Conservation (phyloP, 2,329 filamentous ascomycete genomes). For the Beauveria australis region DNA sequence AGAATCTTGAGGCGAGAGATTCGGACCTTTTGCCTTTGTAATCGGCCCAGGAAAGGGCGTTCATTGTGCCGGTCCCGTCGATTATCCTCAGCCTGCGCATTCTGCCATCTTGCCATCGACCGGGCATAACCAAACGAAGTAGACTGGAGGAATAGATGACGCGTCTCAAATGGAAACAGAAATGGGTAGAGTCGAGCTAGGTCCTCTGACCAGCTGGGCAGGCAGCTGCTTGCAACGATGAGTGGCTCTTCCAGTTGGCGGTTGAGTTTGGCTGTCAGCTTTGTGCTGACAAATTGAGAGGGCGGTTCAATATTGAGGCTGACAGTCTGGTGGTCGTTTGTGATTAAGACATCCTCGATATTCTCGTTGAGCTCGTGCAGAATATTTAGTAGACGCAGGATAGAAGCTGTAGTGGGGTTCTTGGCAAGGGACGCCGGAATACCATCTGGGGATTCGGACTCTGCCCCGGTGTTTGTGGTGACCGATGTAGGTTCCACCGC, state of each 20-base stretch:
- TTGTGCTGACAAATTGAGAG: slow-evolving; percentile 96
- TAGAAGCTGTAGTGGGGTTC: slow-evolving; percentile 76
- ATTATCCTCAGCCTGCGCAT: slow-evolving; percentile 74
- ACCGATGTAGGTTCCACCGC: slow-evolving; percentile 63
- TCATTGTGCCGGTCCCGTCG: slow-evolving; percentile 82
- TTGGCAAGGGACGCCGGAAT: slow-evolving; percentile 76
- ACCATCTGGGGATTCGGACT: slow-evolving; percentile 47
- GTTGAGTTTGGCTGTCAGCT: slow-evolving; percentile 94
- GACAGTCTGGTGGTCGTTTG: slow-evolving; percentile 58
- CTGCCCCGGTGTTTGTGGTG: slow-evolving; percentile 36
- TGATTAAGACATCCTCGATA: slow-evolving; percentile 79
- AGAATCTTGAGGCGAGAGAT: slow-evolving; percentile 92
- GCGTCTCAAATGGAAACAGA: slow-evolving; percentile 94
- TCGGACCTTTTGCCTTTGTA: slow-evolving; percentile 95
- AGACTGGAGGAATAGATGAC: slow-evolving; percentile 92
- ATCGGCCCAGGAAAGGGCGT: slow-evolving; percentile 77
- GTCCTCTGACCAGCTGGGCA: slow-evolving; percentile 94
- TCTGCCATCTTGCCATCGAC: slow-evolving; percentile 97
- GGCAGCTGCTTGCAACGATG: slow-evolving; percentile 92
- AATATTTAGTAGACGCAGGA: slow-evolving; percentile 79
- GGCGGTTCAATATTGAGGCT: slow-evolving; percentile 73
- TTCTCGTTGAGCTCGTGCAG: slow-evolving; percentile 90
- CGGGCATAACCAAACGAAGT: slow-evolving; percentile 97
- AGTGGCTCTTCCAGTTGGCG: slow-evolving; percentile 92
- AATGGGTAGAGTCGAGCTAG: slow-evolving; percentile 90